Conservation (phyloP, 768 basidiomycete species). For the Cystofilobasidium capitatum region DNA sequence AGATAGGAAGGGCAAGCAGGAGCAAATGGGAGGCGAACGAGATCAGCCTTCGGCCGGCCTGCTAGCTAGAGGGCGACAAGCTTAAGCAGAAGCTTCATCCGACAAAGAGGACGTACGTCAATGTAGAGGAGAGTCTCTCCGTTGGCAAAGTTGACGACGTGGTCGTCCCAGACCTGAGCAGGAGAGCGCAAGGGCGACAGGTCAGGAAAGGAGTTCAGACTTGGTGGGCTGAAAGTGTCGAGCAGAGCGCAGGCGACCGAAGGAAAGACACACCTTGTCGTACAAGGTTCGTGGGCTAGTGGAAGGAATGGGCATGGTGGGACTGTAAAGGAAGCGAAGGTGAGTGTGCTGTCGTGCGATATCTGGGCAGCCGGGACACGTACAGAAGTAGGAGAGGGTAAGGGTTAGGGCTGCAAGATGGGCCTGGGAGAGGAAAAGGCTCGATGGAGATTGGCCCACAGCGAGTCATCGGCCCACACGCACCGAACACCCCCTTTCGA, state of each 20-base stretch:
- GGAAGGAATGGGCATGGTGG: conserved; percentile 53
- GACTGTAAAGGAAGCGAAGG: too few species aligned
- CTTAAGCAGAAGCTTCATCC: too few species aligned
- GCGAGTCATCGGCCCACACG: too few species aligned
- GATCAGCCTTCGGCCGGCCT: not conserved
- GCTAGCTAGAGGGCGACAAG: too few species aligned
- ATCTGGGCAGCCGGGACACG: too few species aligned
- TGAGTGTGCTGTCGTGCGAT: too few species aligned
- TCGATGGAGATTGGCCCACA: too few species aligned
- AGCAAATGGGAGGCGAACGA: not conserved
- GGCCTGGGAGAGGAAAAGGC: too few species aligned
- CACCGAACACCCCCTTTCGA: too few species aligned
- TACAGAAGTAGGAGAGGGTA: too few species aligned
- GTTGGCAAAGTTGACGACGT: conserved; percentile 59
- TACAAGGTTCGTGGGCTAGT: conserved; percentile 74
- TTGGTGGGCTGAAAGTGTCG: not conserved
- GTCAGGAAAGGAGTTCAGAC: not conserved
- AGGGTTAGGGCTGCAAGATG: too few species aligned
- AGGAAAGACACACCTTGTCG: conserved; percentile 60
- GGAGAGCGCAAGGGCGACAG: not conserved
- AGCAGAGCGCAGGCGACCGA: not conserved
- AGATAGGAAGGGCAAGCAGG: not conserved
- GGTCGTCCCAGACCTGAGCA: conserved; percentile 53
- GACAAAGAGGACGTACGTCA: conserved; percentile 30
- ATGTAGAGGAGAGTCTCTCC: conserved; percentile 43